Evolutionary conservation across 73 alveolate species (phyloP).

Genomic region (Tetrahymena malaccensis): DNA sequence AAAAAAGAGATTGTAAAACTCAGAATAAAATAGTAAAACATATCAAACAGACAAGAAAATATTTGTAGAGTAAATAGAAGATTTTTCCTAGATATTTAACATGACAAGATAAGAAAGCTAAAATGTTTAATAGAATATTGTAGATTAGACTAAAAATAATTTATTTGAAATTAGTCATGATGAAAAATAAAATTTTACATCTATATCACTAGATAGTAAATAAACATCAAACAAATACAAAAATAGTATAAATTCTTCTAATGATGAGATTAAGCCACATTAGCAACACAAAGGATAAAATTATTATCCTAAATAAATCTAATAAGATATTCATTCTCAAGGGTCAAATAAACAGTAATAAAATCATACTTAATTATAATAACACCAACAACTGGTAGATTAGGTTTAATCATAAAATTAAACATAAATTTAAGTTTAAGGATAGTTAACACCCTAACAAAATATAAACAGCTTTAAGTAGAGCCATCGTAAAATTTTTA

Average conservation of each 20-base stretch:
- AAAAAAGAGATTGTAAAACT: not conserved
- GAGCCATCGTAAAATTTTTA: not conserved
- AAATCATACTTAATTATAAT: no score
- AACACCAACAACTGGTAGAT: not conserved
- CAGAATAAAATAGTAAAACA: not conserved
- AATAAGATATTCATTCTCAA: not conserved
- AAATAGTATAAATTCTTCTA: not conserved
- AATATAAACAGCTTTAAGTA: not conserved
- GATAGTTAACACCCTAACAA: not conserved
- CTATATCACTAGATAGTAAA: not conserved
- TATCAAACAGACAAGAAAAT: not conserved
- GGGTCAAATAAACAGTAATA: no score
- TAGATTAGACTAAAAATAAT: not conserved
- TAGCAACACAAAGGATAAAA: not conserved
- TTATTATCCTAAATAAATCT: not conserved
- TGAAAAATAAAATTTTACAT: not conserved
- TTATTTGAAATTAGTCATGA: not conserved
- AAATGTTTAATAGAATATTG: no score
- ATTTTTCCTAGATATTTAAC: not conserved
- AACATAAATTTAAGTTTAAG: not conserved
- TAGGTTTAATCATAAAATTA: no score
- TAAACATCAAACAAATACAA: not conserved
- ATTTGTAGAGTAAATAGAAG: not conserved
- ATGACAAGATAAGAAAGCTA: not conserved
- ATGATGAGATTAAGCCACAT: not conserved